Base-by-base conservation (phyloP, 2,329 filamentous ascomycete genomes). In the Corinectria fuckeliana region DNA sequence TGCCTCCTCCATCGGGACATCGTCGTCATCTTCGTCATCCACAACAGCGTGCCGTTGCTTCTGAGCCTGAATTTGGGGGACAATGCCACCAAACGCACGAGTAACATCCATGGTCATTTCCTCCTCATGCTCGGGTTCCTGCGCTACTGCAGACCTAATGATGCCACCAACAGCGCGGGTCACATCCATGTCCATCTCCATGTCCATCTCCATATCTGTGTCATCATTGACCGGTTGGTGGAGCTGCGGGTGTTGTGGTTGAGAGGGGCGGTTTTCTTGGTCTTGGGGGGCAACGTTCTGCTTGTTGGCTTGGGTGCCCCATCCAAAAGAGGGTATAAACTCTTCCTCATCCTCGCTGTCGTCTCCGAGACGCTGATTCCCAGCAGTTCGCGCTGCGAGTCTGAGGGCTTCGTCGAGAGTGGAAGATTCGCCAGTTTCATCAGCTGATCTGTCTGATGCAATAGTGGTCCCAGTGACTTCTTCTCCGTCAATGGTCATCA, bases 41-140 rank as follows among this genome's bases (percentile, higher is more conserved):
- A 73, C 73, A 21, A 70, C 13, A 26, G 53, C n/a, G 28, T 32
- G 18, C n/a, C 30, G 41, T 13, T 49, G 16, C 32, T 60, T 64
- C 28, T 42, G 39, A 13, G 47, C 51, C 48, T 63, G 67, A 6
- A 51, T 60, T 34, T 78, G 81, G 5, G 82, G 78, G 18, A 97
- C 76, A 53, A 98, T 97, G 3, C 89, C 86, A 8, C 94, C 94
- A 52, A 96, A 81, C 8, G 87, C 91, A 54, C 86, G 87, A 2
- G 94, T 97, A 7, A 97, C 91, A 68, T 98, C 94, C 94, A 98
- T 97, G 20, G 92, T 95, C 82, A 96, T 88, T 36, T 93, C 91
- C 63, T 87, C 85, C 18, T 85, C 83, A 21, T 83, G 78, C 3
- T 72, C 67, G 10, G 42, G 36, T 14, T 76, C 73, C 11, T 80